Base-by-base conservation (phyloP, 495 filamentous ascomycete genomes). In the Cetradonia linearis region DNA sequence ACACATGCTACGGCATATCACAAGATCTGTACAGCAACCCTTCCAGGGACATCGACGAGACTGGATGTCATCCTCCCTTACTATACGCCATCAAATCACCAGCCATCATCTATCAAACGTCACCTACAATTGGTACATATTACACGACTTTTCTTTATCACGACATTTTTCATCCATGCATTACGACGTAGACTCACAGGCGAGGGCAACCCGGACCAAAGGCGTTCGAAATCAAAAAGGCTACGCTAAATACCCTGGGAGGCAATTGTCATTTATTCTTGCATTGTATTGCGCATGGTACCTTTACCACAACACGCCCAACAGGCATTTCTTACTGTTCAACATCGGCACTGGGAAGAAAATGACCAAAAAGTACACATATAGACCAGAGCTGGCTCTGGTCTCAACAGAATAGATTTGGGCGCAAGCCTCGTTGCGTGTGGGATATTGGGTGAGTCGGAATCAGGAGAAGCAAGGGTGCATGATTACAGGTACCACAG, bases 241-340 rank as follows among this genome's bases (percentile, higher is more conserved):
- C 18, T 48, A 33, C 46, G 59, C 27, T 42, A 59, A 62, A 62
- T 62, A 60, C 63, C 63, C 59, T 55, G 63, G 63, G 63, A 58
- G 63, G 63, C 52, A 58, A 20, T 58, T 33, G 38, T 59, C 34
- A 31, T 37, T 36, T 23, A 40, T 58, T 20, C 30, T n/a, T 30
- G 36, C 54, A 56, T 40, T 40, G 20, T 33, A 36, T 40, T 27
- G 34, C 18, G 23, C 27, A 16, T 33, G 14, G 11, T 18, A 34
- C n/a, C n/a, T 53, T 8, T 20, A 34, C 49, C 28, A n/a, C 28
- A 53, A 33, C 49, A 44, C 40, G 40, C 37, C 34, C 25, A 37
- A 11, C 33, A 25, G 54, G 33, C 36, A 23, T 58, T 38, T 38
- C 40, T 28, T 59, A 38, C 49, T 27, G 27, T 38, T 16, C 20